These are phyloP conservation scores for Glaciozyma antarctica DNA, from an alignment of 768 basidiomycete genomes.

Conservation along the genomic window DNA sequence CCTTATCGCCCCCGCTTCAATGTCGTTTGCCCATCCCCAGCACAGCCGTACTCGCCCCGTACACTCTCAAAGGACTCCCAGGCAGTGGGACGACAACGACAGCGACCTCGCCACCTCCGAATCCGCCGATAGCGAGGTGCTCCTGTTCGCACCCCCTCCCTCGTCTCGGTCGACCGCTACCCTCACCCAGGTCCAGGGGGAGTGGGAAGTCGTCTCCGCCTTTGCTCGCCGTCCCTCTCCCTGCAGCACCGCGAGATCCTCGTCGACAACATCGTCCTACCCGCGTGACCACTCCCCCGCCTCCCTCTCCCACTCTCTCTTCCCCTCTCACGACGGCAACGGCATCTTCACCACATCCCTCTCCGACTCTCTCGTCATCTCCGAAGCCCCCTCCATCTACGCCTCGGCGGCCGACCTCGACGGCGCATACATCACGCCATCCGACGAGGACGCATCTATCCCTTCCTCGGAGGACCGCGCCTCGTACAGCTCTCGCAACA, in stretches of 20 bases:
- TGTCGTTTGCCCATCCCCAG: slow-evolving; percentile 3
- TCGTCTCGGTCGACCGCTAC: no score
- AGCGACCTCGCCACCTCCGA: background rate
- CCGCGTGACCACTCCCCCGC: background rate
- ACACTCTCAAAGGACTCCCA: background rate
- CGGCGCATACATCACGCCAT: background rate
- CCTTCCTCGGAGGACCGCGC: background rate
- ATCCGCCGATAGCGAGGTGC: background rate
- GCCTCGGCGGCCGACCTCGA: background rate
- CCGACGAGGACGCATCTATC: background rate
- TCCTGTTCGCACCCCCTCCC: background rate
- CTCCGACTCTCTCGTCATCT: slow-evolving; percentile 1
- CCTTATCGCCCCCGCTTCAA: background rate
- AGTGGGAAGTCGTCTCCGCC: no score
- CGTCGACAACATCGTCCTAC: background rate
- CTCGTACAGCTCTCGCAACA: background rate
- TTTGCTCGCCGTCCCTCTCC: background rate
- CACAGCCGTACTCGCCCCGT: background rate
- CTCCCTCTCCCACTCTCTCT: background rate
- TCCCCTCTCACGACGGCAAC: slow-evolving; percentile 13
- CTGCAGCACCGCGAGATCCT: background rate
- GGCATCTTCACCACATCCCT: slow-evolving; percentile 4
- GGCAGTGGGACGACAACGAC: background rate
- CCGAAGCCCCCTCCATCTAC: background rate
- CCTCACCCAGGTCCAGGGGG: no score